phyloP scores from a whole-genome alignment of 2,329 filamentous ascomycete genomes.

The Aspergillus terreus region DNA sequence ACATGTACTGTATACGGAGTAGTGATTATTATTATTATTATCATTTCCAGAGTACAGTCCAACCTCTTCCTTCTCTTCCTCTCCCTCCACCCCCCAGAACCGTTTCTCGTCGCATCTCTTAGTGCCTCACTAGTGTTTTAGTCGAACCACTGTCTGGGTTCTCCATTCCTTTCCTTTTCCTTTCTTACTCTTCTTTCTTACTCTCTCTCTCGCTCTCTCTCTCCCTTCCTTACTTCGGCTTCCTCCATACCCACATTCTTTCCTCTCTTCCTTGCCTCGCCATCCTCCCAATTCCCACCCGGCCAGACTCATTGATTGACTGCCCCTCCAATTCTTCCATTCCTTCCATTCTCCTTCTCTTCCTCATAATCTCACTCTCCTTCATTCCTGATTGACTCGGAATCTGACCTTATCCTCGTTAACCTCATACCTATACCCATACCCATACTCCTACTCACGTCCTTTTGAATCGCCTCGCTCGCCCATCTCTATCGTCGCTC shows the following conservation, averaged over 20 bases:
- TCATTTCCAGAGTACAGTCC: no score
- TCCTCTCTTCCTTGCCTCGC: slow-evolving; percentile 1
- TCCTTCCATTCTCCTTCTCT: not conserved
- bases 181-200: not conserved
- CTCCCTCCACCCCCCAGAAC: not conserved
- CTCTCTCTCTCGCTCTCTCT: slow-evolving; percentile 5
- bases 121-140: slow-evolving; percentile 1
- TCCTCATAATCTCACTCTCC: not conserved
- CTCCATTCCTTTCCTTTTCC: not conserved
- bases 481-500: not conserved
- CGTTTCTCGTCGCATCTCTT: not conserved
- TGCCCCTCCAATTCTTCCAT: slow-evolving; percentile 6
- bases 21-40: no score
- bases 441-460: not conserved
- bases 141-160: not conserved
- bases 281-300: not conserved
- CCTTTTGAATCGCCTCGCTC: not conserved
- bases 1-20: no score
- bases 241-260: not conserved
- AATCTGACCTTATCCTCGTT: no score
- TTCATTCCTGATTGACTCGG: not conserved
- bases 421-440: no score
- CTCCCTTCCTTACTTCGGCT: not conserved
- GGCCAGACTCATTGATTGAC: slow-evolving; percentile 1
- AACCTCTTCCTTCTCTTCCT: not conserved